Base-by-base conservation (phyloP, 208 protist genomes). In the Acanthamoeba culbertsoni region DNA sequence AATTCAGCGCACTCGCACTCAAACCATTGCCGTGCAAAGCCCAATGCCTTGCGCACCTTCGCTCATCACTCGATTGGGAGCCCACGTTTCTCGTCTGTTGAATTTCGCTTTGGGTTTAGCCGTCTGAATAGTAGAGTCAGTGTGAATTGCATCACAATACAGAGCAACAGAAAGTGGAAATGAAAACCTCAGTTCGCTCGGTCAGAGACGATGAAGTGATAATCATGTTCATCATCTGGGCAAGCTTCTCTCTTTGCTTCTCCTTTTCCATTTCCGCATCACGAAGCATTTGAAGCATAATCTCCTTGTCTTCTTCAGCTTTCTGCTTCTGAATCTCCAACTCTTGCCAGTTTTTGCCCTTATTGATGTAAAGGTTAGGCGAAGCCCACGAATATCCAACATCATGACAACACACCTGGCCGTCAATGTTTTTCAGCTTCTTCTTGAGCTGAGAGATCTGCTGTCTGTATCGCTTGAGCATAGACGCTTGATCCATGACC, bases 401-500 rank as follows among this genome's bases (percentile, higher is more conserved):
- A 86, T 86, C 42, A 57, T 28, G 12, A 5, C 82, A 45, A 90
- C 8, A n/a, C 18, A 89, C 71, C 91, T 93, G 63, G 43, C 20
- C 91, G 46, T 92, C 93, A 26, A 75, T 45, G 14, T 28, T 82
- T 28, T 77, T 48, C 20, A 94, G 86, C 28, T 92, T n/a, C 10
- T 65, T 65, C 86, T 94, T 93, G 7, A 95, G 77, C 53, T 86
- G 37, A 12, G 37, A 35, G 20, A 95, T 95, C 77, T 94, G 51
- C 59, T 92, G 51, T 14, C 77, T 45, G 82, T 95, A 95, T 18
- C 57, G 53, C n/a, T 92, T 68, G 1, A 95, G 77, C 63, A 95
- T 42, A 18, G 93, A 86, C 2, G 31, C 71, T 16, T 95, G 71
- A 46, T 95, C 94, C 68, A 92, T 79, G 7, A 95, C 93, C 92